Evolutionary conservation across 352 stramenopile species (phyloP), one percentile per base, ranked within the genome.

Genomic region (Globisporangium uncinulatum): DNA sequence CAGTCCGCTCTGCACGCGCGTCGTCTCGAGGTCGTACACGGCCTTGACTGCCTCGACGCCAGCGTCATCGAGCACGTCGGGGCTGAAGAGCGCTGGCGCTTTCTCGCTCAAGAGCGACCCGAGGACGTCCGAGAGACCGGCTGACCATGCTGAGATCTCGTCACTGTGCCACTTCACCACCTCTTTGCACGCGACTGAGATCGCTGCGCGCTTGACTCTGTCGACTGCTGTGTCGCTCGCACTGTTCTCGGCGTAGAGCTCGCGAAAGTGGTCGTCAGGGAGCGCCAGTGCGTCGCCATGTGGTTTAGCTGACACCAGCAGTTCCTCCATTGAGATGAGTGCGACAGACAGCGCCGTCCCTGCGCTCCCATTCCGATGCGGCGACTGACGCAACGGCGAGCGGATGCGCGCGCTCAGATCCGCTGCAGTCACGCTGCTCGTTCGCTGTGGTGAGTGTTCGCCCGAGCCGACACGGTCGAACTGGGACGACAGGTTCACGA

Each of bases 401-500:
- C 44, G 53, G 17, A 65, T 65, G 6, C 59, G 43, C 19, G 59
- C 59, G 39, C 54, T 50, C 15, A 65, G 37, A 9, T 51, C 59
- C 4, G 59, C 44, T 19, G 53, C 54, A 5, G 53, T 66, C 48
- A 61, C 48, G 42, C 48, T 15, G 20, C 42, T 52, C 31, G 24
- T 61, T 47, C 2, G 54, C 41, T 9, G 50, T 15, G 15, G 39
- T 54, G 14, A 59, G 62, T 8, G 59, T 58, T 29, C 24, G 15
- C 49, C 50, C 10, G 57, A 66, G 10, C 74, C 83, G 34, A 90
- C 74, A 20, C 74, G 75, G 13, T 92, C 77, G 52, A 95, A 93
- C 45, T 84, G 73, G 9, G 70, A 68, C n/a, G 75, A 81, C 29
- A 93, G 47, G 45, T 93, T 95, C 21, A 93, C 74, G 1, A 85